Evolutionary conservation across 2,329 filamentous ascomycete species (phyloP), one percentile per base, ranked within the genome.

Genomic region (Pyrenophora tritici-repentis): DNA sequence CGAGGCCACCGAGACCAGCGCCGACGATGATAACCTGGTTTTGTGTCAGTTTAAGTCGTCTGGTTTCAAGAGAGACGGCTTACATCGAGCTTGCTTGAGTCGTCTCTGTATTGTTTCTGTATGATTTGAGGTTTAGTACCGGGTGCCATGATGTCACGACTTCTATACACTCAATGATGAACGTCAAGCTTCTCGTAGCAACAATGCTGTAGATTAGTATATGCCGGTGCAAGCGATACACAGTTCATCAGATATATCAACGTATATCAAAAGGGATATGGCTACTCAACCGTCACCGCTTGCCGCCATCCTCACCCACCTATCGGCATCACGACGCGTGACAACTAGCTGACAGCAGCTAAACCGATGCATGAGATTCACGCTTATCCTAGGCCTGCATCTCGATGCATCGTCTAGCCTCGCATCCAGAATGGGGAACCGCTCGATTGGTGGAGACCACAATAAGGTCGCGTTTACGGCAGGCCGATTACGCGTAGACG

Each of bases 1-100:
- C 79, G 7, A 85, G 72, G 4, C 82, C 82, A 18, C 80, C 80
- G 16, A 84, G 73, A 5, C 82, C 82, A 8, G 81, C 82, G n/a
- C 82, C 82, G 16, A 83, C 76, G 20, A 84, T 70, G 17, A 83
- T 73, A 20, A 83, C 59, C 68, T 71, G 14, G 3, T 9, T 1
- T 17, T 1, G 1, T 14, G n/a, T 55, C 17, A 54, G 14, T 40
- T 12, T 40, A 14, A 3, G 4, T 39, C 32, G 26, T 34, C 3
- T 1, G 6, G 16, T 2, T 3, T 20, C 14, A 12, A 9, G 4
- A 8, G 17, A 4, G 20, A 4, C 12, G 18, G 40, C 55, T 42
- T 64, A 68, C 70, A 37, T 72, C 48, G 9, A 73, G 61, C 37
- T 55, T 68, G 36, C 55, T 65, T 2, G 45, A 45, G 4, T 58